Evolutionary conservation across 352 stramenopile species (phyloP), one percentile per base, ranked within the genome.

Genomic region (Phytophthora fragariae): DNA sequence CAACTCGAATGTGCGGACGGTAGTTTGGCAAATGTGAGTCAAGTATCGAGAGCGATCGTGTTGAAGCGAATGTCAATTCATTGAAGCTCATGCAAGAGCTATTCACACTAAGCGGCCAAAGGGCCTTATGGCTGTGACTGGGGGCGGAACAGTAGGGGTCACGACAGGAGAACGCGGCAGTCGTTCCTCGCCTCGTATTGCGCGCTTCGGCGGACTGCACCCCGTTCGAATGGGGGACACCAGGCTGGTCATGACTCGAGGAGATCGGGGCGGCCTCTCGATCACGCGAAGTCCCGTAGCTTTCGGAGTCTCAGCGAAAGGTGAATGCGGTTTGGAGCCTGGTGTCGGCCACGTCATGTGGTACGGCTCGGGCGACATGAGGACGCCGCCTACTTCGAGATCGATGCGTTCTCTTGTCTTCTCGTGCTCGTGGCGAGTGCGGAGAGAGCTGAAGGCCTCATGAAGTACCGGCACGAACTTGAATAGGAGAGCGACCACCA

Each of bases 401-500:
- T 83, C 74, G 8, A 76, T 67, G 44, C 21, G 33, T 24, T 64
- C 62, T 50, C 39, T 35, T 17, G 61, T 39, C 29, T 72, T 65
- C 5, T 69, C 33, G 12, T 58, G 37, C 66, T 75, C 46, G 5
- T 62, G 55, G 71, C 60, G 60, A 10, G 49, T 35, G 8, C 71
- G 55, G 1, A 67, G 29, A 11, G 33, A 70, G 14, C 55, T 12
- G 19, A 73, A 52, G 12, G 33, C n/a, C 8, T 39, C 17, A n/a
- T 60, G 29, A 7, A 71, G 46, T 55, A 57, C 64, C 3, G 62
- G 53, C 1, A 81, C 35, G 75, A 84, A 83, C 67, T 81, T 85
- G 63, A 87, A 56, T 31, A 73, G 73, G 27, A 89, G 41, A 15
- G 70, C 73, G 57, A 76, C 55, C 46, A 82, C 37, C 53, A 85